phyloP scores from a whole-genome alignment of 345 rosid genomes.

The Reutealis trisperma region DNA sequence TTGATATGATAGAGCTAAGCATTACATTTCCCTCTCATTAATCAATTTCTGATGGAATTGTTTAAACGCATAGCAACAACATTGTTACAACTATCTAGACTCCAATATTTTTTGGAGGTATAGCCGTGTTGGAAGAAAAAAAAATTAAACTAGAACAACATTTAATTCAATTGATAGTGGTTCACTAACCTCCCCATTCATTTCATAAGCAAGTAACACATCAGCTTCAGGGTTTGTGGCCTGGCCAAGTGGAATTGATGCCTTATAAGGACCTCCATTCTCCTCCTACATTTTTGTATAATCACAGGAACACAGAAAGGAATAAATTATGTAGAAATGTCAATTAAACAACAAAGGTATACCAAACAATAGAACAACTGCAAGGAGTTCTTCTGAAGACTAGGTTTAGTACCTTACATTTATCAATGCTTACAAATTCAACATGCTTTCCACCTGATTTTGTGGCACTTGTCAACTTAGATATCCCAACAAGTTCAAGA shows the following conservation, averaged over 20 bases:
- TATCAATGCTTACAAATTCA: slow-evolving; percentile 94
- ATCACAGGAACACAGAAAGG: neutral
- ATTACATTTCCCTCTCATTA: neutral
- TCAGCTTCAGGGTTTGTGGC: slow-evolving; percentile 92
- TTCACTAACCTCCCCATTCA: slow-evolving; percentile 87
- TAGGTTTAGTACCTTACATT: slow-evolving; percentile 66
- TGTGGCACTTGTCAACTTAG: slow-evolving; percentile 56
- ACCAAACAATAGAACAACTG: neutral
- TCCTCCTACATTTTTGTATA: slow-evolving; percentile 63
- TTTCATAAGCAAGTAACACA: slow-evolving; percentile 95
- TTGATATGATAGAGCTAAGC: neutral
- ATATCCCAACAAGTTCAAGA: slow-evolving; percentile 78
- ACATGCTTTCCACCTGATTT: slow-evolving; percentile 77
- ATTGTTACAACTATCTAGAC: neutral
- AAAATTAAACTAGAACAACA: neutral
- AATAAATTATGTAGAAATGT: neutral
- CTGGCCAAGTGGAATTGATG: slow-evolving; percentile 83
- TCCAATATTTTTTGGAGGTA: neutral
- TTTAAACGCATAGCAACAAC: neutral
- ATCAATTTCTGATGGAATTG: neutral
- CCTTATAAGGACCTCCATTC: slow-evolving; percentile 98
- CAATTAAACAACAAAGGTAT: neutral
- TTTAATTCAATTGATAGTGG: neutral
- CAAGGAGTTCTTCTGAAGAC: neutral
- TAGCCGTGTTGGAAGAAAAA: neutral